Base-by-base conservation (phyloP, 257 asterid genomes). In the Catharanthus roseus region DNA sequence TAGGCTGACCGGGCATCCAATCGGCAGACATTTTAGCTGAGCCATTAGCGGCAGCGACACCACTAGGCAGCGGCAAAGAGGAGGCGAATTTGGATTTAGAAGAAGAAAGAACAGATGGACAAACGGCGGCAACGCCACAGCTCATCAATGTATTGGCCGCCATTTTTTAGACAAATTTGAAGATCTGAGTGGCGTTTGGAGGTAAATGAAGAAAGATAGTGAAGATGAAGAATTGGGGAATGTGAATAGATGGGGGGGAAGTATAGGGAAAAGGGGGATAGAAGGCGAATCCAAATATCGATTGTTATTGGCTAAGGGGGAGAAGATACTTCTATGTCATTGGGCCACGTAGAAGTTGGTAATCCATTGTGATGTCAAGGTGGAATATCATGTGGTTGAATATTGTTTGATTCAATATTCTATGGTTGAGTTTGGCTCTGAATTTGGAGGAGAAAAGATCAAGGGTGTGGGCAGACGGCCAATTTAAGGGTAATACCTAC, bases 1-100 rank as follows among this genome's bases (percentile, higher is more conserved):
- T 93, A 54, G 99, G 96, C 76, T 89, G 80, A 24, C 99, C 97
- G n/a, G 97, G 97, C 96, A 93, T 87, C 97, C 97, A 93, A 12
- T 91, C 85, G 47, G 99, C 88, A 15, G 97, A 49, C 99, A 91
- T 91, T 81, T 82, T 75, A 41, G 85, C 31, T 54, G 81, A 41
- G 62, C 72, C 81, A 55, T 73, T 79, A 69, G 74, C 34, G 66
- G 69, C 68, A 10, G 47, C 74, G 19, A 3, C 42, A 38, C 57
- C 42, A 13, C 56, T 29, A 29, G 88, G 82, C 28, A 88, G 68
- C 5, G 82, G 73, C n/a, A 75, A 74, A 13, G 88, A 58, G n/a
- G 84, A 65, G 18, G 80, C 81, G 70, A 91, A 86, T 66, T 79
- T 88, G 0, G 96, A 89, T 82, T 83, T 84, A 54, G 97, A 84